Base-by-base conservation (phyloP, 2,329 filamentous ascomycete species). In the Ceratocystis diversiconidia region DNA sequence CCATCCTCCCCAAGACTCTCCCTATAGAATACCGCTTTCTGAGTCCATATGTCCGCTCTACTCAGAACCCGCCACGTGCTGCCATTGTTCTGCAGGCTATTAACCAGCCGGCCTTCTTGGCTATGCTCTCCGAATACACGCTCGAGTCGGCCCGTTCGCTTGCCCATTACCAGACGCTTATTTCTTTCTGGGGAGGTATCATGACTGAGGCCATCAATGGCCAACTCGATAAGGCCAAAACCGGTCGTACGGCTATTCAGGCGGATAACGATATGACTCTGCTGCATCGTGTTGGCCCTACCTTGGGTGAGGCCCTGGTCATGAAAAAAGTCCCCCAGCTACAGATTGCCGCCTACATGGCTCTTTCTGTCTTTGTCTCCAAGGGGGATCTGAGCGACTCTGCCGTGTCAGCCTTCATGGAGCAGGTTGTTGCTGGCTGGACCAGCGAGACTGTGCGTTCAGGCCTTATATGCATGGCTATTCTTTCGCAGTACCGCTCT, bases 101-200 rank as follows among this genome's bases (percentile, higher is more conserved):
- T 41, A 88, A 89, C 70, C 91, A 91, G 68, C 82, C 85, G 46
- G 80, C 82, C 2, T 90, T 99, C 70, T 84, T 96, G 69, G 79
- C 86, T 1, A 78, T 84, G 8, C 79, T 97, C 64, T 96, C 94
- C 70, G 79, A 84, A 65, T 90, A 95, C 75, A 86, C 90, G 12
- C 77, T 96, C 32, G 84, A 86, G 66, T 85, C 89, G 28, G 87
- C 90, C 72, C 82, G 84, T 64, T 79, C 82, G 50, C 82, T 85
- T 64, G 86, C 89, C 66, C 85, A 92, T 64, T 89, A 94, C 70
- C 84, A 89, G 48, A 84, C 85, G 1, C 77, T 96, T 67, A 77
- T 96, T 65, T 87, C 89, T 0, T 96, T 99, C 73, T 99, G 94
- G 92, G 90, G 88, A 3, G 88, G 90, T 59, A 80, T 96, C 63